Conservation (phyloP, 78 protist genomes). For the Reticulomyxa filosa region DNA sequence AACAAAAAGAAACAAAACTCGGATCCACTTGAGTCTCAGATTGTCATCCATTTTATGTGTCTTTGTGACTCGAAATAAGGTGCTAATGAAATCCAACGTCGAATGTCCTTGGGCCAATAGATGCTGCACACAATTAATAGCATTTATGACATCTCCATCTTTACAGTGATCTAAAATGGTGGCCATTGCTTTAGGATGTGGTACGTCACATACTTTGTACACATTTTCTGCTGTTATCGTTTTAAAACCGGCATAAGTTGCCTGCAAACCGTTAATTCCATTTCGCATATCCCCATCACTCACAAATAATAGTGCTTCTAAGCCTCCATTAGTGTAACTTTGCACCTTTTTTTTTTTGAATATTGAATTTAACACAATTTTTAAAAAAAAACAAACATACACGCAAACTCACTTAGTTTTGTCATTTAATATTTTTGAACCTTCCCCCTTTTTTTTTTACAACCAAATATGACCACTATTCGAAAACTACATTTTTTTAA, state of each 20-base stretch:
- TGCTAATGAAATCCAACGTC: conserved; percentile 46
- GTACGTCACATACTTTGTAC: conserved; percentile 34
- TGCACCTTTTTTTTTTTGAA: too few species aligned
- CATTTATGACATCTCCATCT: too few species aligned
- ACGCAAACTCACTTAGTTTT: too few species aligned
- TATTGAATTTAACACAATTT: too few species aligned
- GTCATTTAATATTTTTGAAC: too few species aligned
- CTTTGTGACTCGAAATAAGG: conserved; percentile 38
- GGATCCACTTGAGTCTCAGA: conserved; percentile 41
- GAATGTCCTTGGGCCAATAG: conserved; percentile 56
- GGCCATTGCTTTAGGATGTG: background rate
- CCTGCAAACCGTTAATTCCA: conserved; percentile 79
- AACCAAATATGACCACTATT: too few species aligned
- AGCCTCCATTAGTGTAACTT: conserved; percentile 43
- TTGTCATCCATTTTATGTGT: background rate
- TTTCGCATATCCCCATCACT: conserved; percentile 62
- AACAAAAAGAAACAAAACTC: background rate
- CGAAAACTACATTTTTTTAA: too few species aligned
- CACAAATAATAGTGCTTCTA: conserved; percentile 70
- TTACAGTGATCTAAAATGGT: too few species aligned
- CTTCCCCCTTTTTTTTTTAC: too few species aligned
- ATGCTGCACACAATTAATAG: too few species aligned
- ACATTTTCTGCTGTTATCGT: conserved; percentile 50
- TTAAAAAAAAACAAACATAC: too few species aligned
- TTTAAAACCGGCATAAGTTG: conserved; percentile 80